Evolutionary conservation across 148 eudicot genomes (phyloP).

Genomic region (Spergularia marina): DNA sequence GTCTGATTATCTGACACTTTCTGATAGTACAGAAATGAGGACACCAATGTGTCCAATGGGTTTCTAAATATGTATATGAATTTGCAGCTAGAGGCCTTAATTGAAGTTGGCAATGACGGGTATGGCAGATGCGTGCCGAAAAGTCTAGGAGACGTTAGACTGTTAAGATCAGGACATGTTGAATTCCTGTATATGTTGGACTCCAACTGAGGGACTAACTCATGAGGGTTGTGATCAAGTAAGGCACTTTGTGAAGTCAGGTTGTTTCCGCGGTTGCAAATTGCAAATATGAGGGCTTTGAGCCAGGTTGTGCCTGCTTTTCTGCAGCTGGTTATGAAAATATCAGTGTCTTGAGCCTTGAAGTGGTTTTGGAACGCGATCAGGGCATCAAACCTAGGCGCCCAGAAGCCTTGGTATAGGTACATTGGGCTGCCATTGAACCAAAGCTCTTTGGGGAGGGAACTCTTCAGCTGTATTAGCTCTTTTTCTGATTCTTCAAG

Average conservation of each 20-base stretch:
- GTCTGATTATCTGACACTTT: constrained; percentile 3
- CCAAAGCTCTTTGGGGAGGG: constrained; percentile 28
- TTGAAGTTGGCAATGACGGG: constrained; percentile 35
- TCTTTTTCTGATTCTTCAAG: constrained; percentile 12
- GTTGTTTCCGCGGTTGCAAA: constrained; percentile 17
- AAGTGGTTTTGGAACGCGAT: constrained; percentile 36
- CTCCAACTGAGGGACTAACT: constrained; percentile 33
- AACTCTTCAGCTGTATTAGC: constrained; percentile 9
- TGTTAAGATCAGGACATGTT: constrained; percentile 7
- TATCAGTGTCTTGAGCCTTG: constrained; percentile 30
- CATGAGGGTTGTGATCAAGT: constrained; percentile 30
- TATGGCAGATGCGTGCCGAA: constrained; percentile 50
- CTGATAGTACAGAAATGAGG: constrained; percentile 23
- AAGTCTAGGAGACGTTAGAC: constrained; percentile 25
- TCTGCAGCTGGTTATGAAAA: constrained; percentile 20
- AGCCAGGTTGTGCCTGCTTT: constrained; percentile 40
- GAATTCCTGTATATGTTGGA: constrained; percentile 22
- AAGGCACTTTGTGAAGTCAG: constrained; percentile 18
- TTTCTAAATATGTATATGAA: constrained; percentile 29
- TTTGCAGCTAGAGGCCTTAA: constrained; percentile 29
- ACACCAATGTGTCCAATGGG: constrained; percentile 32
- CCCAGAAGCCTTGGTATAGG: constrained; percentile 38
- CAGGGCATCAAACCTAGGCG: constrained; percentile 15
- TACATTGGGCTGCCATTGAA: constrained; percentile 26
- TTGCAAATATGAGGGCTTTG: constrained; percentile 28